Percentiles rank a stretch among this genome's conserved stretches.
Conservation (phyloP, 805 yeast genomes). For the Phaffomyces thermotolerans region DNA sequence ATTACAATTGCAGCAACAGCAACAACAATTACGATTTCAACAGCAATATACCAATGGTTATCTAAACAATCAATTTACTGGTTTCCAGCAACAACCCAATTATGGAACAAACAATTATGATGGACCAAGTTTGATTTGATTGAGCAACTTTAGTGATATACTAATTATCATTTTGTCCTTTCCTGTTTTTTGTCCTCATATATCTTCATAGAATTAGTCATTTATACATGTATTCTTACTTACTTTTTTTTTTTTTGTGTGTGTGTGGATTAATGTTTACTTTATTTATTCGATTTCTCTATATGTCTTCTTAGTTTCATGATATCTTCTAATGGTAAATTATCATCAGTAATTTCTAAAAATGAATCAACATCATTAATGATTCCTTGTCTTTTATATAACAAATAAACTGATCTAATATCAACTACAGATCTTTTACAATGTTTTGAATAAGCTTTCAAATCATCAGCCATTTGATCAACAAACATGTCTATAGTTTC, state of each 20-base stretch:
- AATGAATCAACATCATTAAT: conserved; percentile 12
- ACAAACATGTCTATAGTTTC: conserved; percentile 25
- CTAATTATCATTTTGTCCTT: no score
- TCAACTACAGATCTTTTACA: conserved; percentile 23
- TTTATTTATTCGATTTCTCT: conserved; percentile 13
- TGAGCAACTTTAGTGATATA: no score
- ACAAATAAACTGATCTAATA: conserved; percentile 19
- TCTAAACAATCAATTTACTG: conserved; percentile 9
- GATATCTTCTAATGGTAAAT: conserved; percentile 25
- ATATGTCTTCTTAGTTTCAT: conserved; percentile 17
- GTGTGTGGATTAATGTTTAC: no score
- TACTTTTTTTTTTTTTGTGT: no score
- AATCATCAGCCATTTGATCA: conserved; percentile 22
- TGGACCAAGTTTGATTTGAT: conserved; percentile 7
- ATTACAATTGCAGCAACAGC: conserved; percentile 26
- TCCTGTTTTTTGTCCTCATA: no score
- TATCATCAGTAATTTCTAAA: conserved; percentile 22
- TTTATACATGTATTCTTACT: neutral
- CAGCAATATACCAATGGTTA: conserved; percentile 10
- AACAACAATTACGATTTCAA: conserved; percentile 18
- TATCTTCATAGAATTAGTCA: neutral
- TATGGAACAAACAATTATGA: conserved; percentile 1
- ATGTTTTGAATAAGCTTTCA: conserved; percentile 28
- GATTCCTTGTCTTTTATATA: conserved; percentile 27
- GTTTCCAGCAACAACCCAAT: conserved; percentile 1